These are phyloP conservation scores for Apiospora malaysiana DNA, from an alignment of 2,329 filamentous ascomycete species.

Conservation along the genomic window DNA sequence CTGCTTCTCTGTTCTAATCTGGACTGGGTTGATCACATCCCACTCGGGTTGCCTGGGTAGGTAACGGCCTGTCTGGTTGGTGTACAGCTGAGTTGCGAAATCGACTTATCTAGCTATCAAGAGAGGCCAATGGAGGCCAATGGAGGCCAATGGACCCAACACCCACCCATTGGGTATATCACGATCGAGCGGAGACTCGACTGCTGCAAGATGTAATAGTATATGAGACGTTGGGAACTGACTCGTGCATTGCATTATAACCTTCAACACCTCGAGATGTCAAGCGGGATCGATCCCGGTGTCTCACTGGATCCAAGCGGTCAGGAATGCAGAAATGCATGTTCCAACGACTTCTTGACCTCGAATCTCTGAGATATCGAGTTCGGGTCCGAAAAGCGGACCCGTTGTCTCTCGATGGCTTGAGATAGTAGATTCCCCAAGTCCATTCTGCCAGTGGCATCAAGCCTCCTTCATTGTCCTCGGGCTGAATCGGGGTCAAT, in stretches of 20 bases:
- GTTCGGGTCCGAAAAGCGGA: conserved; percentile 15
- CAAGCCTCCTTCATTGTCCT: conserved; percentile 2
- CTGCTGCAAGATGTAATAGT: not conserved
- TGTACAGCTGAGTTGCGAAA: not conserved
- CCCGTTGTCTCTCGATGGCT: conserved; percentile 12
- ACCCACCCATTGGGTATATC: not conserved
- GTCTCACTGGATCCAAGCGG: not conserved
- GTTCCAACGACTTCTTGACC: conserved; percentile 15
- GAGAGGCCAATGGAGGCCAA: not conserved
- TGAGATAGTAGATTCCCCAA: not conserved
- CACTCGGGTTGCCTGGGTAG: not conserved
- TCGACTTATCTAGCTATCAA: not conserved
- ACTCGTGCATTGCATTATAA: not conserved
- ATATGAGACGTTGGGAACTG: not conserved
- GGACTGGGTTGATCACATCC: not conserved
- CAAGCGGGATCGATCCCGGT: not conserved
- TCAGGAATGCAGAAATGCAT: conserved; percentile 15
- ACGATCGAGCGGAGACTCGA: not conserved
- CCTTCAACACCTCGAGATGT: not conserved
- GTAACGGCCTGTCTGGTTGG: not conserved
- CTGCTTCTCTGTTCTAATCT: not conserved
- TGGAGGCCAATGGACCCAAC: not conserved
- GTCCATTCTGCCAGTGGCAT: not conserved
- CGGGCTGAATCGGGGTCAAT: conserved; percentile 17
- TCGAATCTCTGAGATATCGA: not conserved